phyloP scores from a whole-genome alignment of 2,329 filamentous ascomycete genomes.

The Chlorencoelia australis region DNA sequence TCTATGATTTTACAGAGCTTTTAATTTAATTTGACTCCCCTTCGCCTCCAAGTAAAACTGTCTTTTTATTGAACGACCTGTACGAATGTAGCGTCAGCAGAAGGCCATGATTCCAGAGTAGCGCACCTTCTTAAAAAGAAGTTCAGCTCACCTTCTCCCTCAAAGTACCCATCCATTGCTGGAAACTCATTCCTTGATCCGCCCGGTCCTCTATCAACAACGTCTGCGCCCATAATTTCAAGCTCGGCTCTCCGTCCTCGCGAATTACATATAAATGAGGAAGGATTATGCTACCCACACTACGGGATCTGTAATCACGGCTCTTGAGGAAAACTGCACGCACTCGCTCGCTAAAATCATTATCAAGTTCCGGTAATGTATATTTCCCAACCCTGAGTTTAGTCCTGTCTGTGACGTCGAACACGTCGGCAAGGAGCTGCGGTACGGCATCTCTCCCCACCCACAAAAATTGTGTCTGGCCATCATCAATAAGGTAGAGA shows the following conservation, averaged over 20 bases:
- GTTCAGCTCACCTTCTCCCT: slow-evolving; percentile 74
- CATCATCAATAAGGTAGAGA: slow-evolving; percentile 92
- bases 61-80: slow-evolving; percentile 23
- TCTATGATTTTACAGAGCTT: no score
- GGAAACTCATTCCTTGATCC: slow-evolving; percentile 85
- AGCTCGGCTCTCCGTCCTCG: slow-evolving; percentile 88
- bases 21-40: background rate
- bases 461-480: slow-evolving; percentile 97
- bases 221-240: slow-evolving; percentile 96
- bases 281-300: slow-evolving; percentile 85
- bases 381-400: slow-evolving; percentile 88
- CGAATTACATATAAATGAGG: slow-evolving; percentile 89
- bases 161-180: slow-evolving; percentile 85
- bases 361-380: slow-evolving; percentile 75
- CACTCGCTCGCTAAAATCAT: slow-evolving; percentile 93
- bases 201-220: slow-evolving; percentile 89
- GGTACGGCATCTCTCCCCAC: slow-evolving; percentile 87
- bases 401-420: slow-evolving; percentile 73
- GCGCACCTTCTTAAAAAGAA: background rate
- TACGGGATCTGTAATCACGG: slow-evolving; percentile 73
- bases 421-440: slow-evolving; percentile 80
- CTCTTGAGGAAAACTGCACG: slow-evolving; percentile 88
- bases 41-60: background rate
- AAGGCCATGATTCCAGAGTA: slow-evolving; percentile 13
- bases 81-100: slow-evolving; percentile 17